Evolutionary conservation across 108 stramenopile genomes (phyloP).

Genomic region (Nannochloropsis salina): DNA sequence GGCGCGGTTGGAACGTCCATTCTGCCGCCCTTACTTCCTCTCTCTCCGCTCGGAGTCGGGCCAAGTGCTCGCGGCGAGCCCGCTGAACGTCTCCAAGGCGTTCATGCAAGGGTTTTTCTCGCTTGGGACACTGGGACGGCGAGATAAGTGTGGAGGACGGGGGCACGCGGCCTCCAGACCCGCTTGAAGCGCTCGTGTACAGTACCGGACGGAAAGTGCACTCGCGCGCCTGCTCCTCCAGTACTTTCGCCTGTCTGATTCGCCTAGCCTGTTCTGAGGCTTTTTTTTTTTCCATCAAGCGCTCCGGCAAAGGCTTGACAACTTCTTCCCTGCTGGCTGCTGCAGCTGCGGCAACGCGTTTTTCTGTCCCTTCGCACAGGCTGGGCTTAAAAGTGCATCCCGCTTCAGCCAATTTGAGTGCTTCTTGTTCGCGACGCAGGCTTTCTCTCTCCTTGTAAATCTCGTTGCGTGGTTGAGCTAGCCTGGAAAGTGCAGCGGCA

Average conservation of each 20-base stretch:
- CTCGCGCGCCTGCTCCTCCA: neutral
- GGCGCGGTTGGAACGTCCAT: neutral
- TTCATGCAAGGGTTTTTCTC: neutral
- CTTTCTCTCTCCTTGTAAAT: neutral
- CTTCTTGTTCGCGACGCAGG: neutral
- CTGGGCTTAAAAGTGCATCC: neutral
- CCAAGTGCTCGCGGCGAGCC: neutral
- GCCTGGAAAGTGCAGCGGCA: neutral
- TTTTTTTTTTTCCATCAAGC: neutral
- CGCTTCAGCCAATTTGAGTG: neutral
- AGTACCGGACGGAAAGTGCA: constrained; percentile 15
- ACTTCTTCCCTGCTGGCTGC: neutral
- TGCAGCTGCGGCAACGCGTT: constrained; percentile 1
- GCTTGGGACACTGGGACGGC: neutral
- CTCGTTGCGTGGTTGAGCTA: neutral
- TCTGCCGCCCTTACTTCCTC: constrained; percentile 11
- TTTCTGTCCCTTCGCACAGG: constrained; percentile 3
- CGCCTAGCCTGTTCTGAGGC: neutral
- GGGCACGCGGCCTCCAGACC: neutral
- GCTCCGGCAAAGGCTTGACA: neutral
- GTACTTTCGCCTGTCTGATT: neutral
- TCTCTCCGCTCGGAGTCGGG: neutral
- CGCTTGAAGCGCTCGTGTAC: neutral
- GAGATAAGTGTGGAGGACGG: neutral
- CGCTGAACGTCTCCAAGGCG: neutral